Conservation (phyloP, 805 yeast genomes). For the Barnettozyma vustinii region DNA sequence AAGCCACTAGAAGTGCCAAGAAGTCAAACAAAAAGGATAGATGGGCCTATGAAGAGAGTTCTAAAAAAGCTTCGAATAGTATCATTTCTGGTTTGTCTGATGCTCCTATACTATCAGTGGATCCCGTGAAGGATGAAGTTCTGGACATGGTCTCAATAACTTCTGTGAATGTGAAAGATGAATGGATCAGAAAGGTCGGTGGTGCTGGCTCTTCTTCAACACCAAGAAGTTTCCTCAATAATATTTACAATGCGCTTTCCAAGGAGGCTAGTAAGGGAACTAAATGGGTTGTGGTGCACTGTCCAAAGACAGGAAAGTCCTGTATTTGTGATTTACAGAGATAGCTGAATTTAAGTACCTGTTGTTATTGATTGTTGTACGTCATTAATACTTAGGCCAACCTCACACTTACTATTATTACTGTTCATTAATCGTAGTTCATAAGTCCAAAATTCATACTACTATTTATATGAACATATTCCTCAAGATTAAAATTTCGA, state of each 20-base stretch:
- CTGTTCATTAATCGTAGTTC: too few species aligned
- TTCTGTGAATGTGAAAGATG: constrained; percentile 70
- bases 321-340: constrained; percentile 63
- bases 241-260: constrained; percentile 63
- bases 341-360: not conserved
- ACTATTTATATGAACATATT: too few species aligned
- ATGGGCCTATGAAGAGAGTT: constrained; percentile 71
- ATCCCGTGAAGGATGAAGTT: constrained; percentile 73
- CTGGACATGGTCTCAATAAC: constrained; percentile 77
- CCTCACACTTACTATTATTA: too few species aligned
- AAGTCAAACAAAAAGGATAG: constrained; percentile 71
- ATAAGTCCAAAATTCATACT: too few species aligned
- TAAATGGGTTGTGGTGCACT: constrained; percentile 69
- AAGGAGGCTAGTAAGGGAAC: constrained; percentile 72
- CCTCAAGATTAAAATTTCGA: too few species aligned
- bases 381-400: too few species aligned
- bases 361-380: too few species aligned
- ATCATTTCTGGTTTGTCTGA: constrained; percentile 49
- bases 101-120: constrained; percentile 76
- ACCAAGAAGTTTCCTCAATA: constrained; percentile 74
- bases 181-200: constrained; percentile 73
- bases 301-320: constrained; percentile 73
- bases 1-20: constrained; percentile 73
- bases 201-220: constrained; percentile 72
- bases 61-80: constrained; percentile 53